These are phyloP conservation scores for Vigna hirtella DNA, from an alignment of 306 rosid genomes.

Conservation along the genomic window DNA sequence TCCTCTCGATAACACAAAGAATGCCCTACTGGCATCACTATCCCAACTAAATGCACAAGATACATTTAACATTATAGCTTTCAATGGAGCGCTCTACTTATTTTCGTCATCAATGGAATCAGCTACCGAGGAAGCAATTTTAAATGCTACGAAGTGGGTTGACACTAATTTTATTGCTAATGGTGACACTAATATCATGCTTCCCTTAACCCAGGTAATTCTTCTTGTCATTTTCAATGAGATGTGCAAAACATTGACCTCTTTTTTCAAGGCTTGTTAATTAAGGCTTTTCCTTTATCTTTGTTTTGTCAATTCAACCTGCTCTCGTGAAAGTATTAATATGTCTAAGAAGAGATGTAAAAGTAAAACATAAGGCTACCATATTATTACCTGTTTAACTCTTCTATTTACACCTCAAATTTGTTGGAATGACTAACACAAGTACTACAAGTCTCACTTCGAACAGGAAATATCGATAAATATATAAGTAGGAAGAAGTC, in stretches of 20 bases:
- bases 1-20: constrained; percentile 77
- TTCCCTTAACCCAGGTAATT: constrained; percentile 78
- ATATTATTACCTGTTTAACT: neutral
- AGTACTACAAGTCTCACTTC: neutral
- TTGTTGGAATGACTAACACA: neutral
- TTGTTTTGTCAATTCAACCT: constrained; percentile 34
- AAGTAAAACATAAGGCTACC: neutral
- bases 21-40: constrained; percentile 72
- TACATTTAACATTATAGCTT: constrained; percentile 82
- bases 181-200: constrained; percentile 85
- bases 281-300: constrained; percentile 5
- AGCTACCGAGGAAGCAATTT: constrained; percentile 65
- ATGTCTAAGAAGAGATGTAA: constrained; percentile 19
- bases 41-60: constrained; percentile 67
- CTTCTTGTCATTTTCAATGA: constrained; percentile 29
- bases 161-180: constrained; percentile 56
- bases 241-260: constrained; percentile 24
- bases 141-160: constrained; percentile 74
- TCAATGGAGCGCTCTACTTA: constrained; percentile 60
- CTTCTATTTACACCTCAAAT: constrained; percentile 34
- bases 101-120: constrained; percentile 76
- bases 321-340: constrained; percentile 10
- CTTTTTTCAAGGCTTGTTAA: constrained; percentile 31
- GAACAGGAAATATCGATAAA: neutral
- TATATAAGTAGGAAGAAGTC: neutral